Evolutionary conservation across 805 yeast species (phyloP).

Genomic region (Candida insectorum): DNA sequence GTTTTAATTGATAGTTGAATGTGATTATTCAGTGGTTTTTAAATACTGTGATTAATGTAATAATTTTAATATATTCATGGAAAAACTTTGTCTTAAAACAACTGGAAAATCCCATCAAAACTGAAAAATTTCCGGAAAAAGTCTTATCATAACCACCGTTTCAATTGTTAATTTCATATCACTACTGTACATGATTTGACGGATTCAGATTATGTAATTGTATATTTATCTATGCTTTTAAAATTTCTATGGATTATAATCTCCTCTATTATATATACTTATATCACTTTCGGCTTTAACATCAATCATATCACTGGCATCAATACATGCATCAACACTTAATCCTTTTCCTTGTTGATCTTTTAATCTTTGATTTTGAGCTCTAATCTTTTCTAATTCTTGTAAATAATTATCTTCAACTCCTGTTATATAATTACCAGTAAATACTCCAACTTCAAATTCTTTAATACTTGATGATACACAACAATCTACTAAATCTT

Average conservation of each 20-base stretch:
- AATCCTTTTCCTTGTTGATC: slow-evolving; percentile 36
- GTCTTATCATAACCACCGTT: too few species aligned
- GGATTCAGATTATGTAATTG: too few species aligned
- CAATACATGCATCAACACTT: slow-evolving; percentile 41
- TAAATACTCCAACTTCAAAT: slow-evolving; percentile 96
- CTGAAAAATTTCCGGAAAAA: too few species aligned
- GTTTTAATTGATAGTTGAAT: too few species aligned
- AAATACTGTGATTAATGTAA: too few species aligned
- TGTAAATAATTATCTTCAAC: slow-evolving; percentile 77
- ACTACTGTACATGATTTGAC: too few species aligned
- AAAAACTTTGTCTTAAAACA: too few species aligned
- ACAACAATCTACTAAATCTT: slow-evolving; percentile 83
- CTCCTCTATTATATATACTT: slow-evolving; percentile 56
- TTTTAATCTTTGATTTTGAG: slow-evolving; percentile 56
- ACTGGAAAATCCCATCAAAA: too few species aligned
- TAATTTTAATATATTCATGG: too few species aligned
- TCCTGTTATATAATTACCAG: slow-evolving; percentile 94
- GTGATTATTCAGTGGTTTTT: too few species aligned
- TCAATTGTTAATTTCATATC: too few species aligned
- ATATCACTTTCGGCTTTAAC: slow-evolving; percentile 76
- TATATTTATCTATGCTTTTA: too few species aligned
- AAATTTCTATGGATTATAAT: slow-evolving; percentile 24
- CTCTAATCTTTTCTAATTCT: slow-evolving; percentile 80
- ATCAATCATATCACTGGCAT: slow-evolving; percentile 48
- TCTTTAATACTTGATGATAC: slow-evolving; percentile 47